A percentile compares a stretch with the other conserved stretches of the same genome.
phyloP scores from a whole-genome alignment of 176 grass and related monocot genomes.

The Avena insularis region DNA sequence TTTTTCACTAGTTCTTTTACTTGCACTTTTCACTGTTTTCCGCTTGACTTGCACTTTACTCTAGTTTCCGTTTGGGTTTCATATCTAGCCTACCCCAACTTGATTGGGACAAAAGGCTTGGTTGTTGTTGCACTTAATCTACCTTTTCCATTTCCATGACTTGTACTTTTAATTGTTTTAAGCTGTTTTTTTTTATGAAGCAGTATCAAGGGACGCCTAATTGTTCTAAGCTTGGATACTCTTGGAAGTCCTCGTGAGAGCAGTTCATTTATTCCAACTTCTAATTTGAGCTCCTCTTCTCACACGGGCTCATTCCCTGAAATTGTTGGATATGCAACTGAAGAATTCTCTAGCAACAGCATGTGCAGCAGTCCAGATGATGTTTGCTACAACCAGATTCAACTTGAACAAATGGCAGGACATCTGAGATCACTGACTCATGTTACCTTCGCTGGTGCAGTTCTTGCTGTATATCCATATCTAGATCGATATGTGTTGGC shows the following conservation, averaged over 20 bases:
- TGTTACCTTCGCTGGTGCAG: constrained; percentile 69
- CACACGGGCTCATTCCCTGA: constrained; percentile 67
- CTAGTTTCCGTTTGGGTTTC: no score
- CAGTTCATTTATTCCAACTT: constrained; percentile 52
- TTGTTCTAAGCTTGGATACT: constrained; percentile 82
- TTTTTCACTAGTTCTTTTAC: no score
- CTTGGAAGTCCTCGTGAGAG: constrained; percentile 58
- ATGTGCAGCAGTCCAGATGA: constrained; percentile 74
- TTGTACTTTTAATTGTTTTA: constrained; percentile 3
- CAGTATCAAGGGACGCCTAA: constrained; percentile 87
- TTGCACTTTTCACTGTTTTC: no score
- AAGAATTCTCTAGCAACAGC: constrained; percentile 73
- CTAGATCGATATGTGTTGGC: constrained; percentile 90
- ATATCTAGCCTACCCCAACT: no score
- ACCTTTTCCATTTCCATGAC: constrained; percentile 16
- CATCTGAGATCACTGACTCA: constrained; percentile 75
- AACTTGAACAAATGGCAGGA: constrained; percentile 69
- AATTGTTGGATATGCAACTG: constrained; percentile 69
- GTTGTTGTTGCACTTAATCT: constrained; percentile 21
- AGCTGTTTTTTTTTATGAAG: constrained; percentile 35
- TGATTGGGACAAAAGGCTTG: no score
- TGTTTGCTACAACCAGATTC: constrained; percentile 61
- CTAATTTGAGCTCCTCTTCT: constrained; percentile 69
- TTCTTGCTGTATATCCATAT: constrained; percentile 87
- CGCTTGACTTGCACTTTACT: no score